These are phyloP conservation scores for Phytophthora idaei DNA, from an alignment of 352 stramenopile genomes.

Conservation along the genomic window DNA sequence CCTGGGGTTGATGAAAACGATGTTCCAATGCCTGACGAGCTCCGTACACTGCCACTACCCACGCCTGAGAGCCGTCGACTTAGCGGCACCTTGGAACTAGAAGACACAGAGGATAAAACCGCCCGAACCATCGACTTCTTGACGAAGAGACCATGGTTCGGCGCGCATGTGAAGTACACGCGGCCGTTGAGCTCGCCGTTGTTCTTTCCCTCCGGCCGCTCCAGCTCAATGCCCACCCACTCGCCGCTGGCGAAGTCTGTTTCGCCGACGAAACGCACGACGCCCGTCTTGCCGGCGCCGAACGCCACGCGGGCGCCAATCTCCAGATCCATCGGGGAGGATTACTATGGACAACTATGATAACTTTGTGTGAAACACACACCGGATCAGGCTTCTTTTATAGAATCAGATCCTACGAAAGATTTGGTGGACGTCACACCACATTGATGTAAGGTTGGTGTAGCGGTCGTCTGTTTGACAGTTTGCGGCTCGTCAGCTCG, in stretches of 20 bases:
- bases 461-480: slow-evolving; percentile 1
- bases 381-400: not conserved
- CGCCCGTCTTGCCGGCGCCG: slow-evolving; percentile 68
- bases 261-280: slow-evolving; percentile 79
- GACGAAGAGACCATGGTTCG: slow-evolving; percentile 81
- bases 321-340: slow-evolving; percentile 49
- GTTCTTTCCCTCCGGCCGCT: slow-evolving; percentile 83
- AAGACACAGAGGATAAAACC: slow-evolving; percentile 34
- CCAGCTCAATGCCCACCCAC: slow-evolving; percentile 85
- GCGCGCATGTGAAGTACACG: slow-evolving; percentile 78
- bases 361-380: not conserved
- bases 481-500: slow-evolving; percentile 8
- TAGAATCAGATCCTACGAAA: not conserved
- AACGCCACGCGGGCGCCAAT: slow-evolving; percentile 69
- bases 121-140: slow-evolving; percentile 47
- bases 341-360: not conserved
- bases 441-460: not conserved
- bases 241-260: slow-evolving; percentile 81
- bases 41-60: slow-evolving; percentile 13
- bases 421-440: not conserved
- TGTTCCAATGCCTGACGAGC: slow-evolving; percentile 7
- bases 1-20: slow-evolving; percentile 6
- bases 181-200: slow-evolving; percentile 83
- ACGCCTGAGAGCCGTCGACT: slow-evolving; percentile 44
- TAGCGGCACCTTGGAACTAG: slow-evolving; percentile 41